Base-by-base conservation (phyloP, 2,329 filamentous ascomycete species). In the Aaosphaeria arxii region DNA sequence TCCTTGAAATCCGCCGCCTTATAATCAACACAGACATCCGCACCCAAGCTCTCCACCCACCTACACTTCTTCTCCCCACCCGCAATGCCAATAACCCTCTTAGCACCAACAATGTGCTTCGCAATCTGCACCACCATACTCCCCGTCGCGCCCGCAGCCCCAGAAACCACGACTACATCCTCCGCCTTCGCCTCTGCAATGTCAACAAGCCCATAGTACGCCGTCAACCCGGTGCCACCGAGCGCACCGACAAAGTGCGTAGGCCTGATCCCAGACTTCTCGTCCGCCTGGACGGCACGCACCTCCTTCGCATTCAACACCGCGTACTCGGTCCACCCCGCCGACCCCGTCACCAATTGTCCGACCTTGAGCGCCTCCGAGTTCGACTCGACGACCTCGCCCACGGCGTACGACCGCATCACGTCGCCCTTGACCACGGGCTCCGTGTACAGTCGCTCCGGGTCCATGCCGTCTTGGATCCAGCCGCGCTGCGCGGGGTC, bases 61-160 rank as follows among this genome's bases (percentile, higher is more conserved):
- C 61, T 59, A 62, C 79, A 82, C 63, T 82, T 82, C 42, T 74
- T 73, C 42, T 77, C 74, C 0, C 72, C 71, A 4, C 79, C 77
- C 0, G 78, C 76, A 46, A 82, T 79, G 7, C 78, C 79, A 44
- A 81, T 71, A 9, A 82, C 72, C 51, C 66, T 70, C 61, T 72
- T 76, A 40, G 74, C 73, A 5, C 74, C 69, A 11, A 78, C 51
- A 17, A 78, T 53, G 48, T 77, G 68, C 60, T 77, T 77, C 5
- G 77, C 79, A 52, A 82, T 77, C 63, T 82, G 79, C 6, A 80
- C 75, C 1, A 83, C 88, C 24, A 91, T 82, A 62, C 79, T 85
- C 1, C 88, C 88, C 0, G 88, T 91, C 0, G 88, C 88, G 5
- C 88, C 88, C 0, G 88, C 88, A 0, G 88, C 88, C 5, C 87